A percentile compares a stretch with the other conserved stretches of the same genome.
These are phyloP conservation scores for Camellia oleifera DNA, from an alignment of 179 eudicot genomes.

Conservation along the genomic window DNA sequence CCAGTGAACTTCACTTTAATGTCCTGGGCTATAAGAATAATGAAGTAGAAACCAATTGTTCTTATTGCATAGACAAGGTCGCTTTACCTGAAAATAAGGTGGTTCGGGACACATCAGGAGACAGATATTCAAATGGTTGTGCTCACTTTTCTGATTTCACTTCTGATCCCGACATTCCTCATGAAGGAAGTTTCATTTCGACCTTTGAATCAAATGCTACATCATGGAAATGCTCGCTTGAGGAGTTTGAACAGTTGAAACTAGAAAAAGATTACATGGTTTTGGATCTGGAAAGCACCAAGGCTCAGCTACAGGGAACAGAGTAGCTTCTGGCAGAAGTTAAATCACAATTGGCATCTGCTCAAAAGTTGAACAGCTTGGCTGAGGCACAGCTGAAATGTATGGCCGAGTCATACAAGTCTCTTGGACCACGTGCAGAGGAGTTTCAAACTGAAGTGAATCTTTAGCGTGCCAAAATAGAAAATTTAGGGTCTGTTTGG, in stretches of 20 bases:
- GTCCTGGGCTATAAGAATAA: conserved; percentile 51
- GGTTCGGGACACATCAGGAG: conserved; percentile 35
- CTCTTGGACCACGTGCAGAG: conserved; percentile 71
- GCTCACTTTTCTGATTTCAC: conserved; percentile 58
- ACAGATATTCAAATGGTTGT: conserved; percentile 50
- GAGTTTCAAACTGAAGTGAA: too few species aligned
- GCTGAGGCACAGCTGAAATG: conserved; percentile 95
- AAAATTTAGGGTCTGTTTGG: too few species aligned
- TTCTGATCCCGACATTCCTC: conserved; percentile 78
- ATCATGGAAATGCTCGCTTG: conserved; percentile 60
- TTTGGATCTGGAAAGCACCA: conserved; percentile 49
- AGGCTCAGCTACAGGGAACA: too few species aligned
- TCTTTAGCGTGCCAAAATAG: too few species aligned
- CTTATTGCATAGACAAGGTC: conserved; percentile 95
- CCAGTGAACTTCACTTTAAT: conserved; percentile 52
- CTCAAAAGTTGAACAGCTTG: conserved; percentile 65
- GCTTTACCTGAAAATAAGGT: conserved; percentile 78
- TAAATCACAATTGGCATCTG: conserved; percentile 60
- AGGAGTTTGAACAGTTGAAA: conserved; percentile 71
- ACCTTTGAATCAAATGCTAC: conserved; percentile 41
- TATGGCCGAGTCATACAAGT: conserved; percentile 90
- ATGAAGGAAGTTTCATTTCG: conserved; percentile 64
- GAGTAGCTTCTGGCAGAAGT: too few species aligned
- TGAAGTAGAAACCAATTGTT: conserved; percentile 54
- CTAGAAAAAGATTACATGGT: conserved; percentile 54